Base-by-base conservation (phyloP, 129 eudicot species). In the Logfia minima region DNA sequence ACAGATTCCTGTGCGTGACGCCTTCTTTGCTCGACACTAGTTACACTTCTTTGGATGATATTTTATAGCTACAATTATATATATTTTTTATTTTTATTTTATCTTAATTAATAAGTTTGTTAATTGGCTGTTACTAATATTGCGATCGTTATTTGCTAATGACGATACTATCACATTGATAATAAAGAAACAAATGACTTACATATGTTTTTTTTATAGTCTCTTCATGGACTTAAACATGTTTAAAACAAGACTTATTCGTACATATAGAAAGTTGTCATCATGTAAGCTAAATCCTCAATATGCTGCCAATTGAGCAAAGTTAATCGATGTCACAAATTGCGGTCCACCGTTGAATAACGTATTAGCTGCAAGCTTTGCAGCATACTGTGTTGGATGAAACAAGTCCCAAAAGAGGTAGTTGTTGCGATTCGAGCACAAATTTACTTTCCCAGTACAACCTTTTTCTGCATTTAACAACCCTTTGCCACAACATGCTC, bases 401-500 rank as follows among this genome's bases (percentile, higher is more conserved):
- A 71, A 87, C 64, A 69, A n/a, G 72, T 92, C 98, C 98, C 96
- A 89, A 80, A 89, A 92, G 8, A 89, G 70, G 75, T 87, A 86
- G 28, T 84, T 69, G 0, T 52, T 11, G 0, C 93, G 87, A 62
- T 81, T 84, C 3, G 71, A 6, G 63, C 96, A 92, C 6, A 89
- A 81, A 19, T 75, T 51, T 62, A 96, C 88, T 6, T 82, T 43
- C 1, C 79, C 81, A 62, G 72, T 84, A 74, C 96, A 92, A 24
- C 26, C 37, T 5, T 73, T 80, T 77, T 87, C 79, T 1, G 88
- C 97, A 61, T 81, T 85, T 16, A 91, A 41, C 72, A 34, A 29
- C 70, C 96, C 96, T 31, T 66, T 4, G 8, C 97, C 97, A 26
- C 97, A 92, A 76, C 97, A 89, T 17, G 96, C 96, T 7, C 75